phyloP scores from a whole-genome alignment of 768 basidiomycete species.

The Pleurotus djamor region DNA sequence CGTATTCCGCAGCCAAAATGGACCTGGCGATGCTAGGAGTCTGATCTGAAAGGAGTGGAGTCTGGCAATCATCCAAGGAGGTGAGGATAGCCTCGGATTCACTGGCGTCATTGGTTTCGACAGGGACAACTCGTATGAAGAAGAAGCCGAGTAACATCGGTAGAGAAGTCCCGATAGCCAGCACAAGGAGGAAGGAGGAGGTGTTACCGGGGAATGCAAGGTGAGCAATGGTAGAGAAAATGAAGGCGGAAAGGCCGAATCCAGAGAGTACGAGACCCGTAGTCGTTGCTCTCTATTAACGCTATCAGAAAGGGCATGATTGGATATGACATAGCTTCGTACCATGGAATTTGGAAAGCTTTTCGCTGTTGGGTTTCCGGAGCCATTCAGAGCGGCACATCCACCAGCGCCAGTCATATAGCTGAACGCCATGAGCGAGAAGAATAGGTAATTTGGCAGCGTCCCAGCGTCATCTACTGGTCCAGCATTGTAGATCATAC shows the following conservation, averaged over 20 bases:
- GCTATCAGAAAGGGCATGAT: neutral
- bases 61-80: slow-evolving; percentile 6
- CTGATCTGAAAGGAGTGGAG: slow-evolving; percentile 11
- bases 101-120: slow-evolving; percentile 24
- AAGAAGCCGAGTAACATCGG: slow-evolving; percentile 82
- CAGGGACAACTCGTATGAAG: slow-evolving; percentile 64
- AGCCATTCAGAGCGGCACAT: slow-evolving; percentile 63
- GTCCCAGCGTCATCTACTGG: slow-evolving; percentile 28
- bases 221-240: slow-evolving; percentile 79
- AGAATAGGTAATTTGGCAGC: slow-evolving; percentile 41
- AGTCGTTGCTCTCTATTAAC: slow-evolving; percentile 60
- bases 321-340: slow-evolving; percentile 12
- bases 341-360: slow-evolving; percentile 70
- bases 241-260: slow-evolving; percentile 91
- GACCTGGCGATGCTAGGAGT: neutral
- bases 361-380: slow-evolving; percentile 82
- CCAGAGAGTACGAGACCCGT: slow-evolving; percentile 85
- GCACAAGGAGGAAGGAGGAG: slow-evolving; percentile 70
- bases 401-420: slow-evolving; percentile 80
- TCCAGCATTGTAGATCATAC: slow-evolving; percentile 60
- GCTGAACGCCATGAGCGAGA: slow-evolving; percentile 56
- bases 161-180: slow-evolving; percentile 74
- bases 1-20: neutral
- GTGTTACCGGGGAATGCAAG: slow-evolving; percentile 75
- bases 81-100: slow-evolving; percentile 11